Conservation (phyloP, 306 rosid species). For the Sicyos edulis region DNA sequence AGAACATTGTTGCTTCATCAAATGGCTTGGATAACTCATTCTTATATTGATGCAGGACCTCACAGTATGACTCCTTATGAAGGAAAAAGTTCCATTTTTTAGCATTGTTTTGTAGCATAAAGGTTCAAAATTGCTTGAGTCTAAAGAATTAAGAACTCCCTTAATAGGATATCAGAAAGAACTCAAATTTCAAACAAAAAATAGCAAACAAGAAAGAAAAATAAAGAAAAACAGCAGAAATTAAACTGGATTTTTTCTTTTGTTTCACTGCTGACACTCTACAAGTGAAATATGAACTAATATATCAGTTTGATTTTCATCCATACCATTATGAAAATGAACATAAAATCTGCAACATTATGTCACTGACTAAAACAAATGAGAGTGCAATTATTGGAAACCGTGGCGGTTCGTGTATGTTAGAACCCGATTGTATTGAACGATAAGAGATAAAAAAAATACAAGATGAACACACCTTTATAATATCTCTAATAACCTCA, state of each 20-base stretch:
- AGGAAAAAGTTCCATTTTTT: not conserved
- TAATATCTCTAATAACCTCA: no score
- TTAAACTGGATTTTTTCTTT: not conserved
- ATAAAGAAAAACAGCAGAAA: not conserved
- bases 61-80: constrained; percentile 56
- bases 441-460: no score
- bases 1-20: constrained; percentile 59
- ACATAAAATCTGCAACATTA: not conserved
- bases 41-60: constrained; percentile 52
- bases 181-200: not conserved
- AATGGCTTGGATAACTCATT: constrained; percentile 64
- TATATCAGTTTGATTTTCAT: not conserved
- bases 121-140: not conserved
- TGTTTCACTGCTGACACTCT: not conserved
- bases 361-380: not conserved
- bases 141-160: not conserved
- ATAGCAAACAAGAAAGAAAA: no score
- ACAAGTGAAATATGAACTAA: no score
- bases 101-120: not conserved
- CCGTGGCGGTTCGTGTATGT: no score
- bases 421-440: no score
- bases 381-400: no score
- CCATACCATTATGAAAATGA: not conserved
- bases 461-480: no score
- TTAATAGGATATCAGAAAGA: not conserved